phyloP scores from a whole-genome alignment of 2,329 filamentous ascomycete species.

The Microsporum ferrugineum region DNA sequence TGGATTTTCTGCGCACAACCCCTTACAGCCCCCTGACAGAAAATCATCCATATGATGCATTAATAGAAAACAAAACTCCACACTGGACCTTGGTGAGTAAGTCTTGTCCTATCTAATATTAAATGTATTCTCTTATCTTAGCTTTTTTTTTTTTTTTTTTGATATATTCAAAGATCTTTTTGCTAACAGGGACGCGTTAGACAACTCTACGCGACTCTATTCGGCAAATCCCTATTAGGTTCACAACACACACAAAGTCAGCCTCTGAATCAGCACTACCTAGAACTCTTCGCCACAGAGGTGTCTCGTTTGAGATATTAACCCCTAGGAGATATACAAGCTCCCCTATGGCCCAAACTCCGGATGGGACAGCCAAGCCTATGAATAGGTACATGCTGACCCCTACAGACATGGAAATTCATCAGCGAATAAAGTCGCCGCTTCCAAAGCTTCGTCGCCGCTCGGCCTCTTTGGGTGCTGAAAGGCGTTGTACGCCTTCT shows the following conservation, averaged over 20 bases:
- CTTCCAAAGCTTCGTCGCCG: not conserved
- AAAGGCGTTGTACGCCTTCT: slow-evolving; percentile 11
- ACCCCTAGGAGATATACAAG: slow-evolving; percentile 8
- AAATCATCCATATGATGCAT: not conserved
- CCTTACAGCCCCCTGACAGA: not conserved
- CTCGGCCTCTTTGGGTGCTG: slow-evolving; percentile 5
- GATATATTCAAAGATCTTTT: not conserved
- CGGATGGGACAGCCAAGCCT: not conserved
- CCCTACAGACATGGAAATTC: not conserved
- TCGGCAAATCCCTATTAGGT: slow-evolving; percentile 10
- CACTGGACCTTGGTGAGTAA: slow-evolving; percentile 12
- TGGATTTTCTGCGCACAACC: not conserved
- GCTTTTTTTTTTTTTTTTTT: not conserved
- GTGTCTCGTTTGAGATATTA: slow-evolving; percentile 16
- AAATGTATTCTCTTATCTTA: not conserved
- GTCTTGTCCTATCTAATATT: not conserved
- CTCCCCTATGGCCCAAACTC: not conserved
- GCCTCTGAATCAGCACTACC: slow-evolving; percentile 9
- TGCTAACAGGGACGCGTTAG: slow-evolving; percentile 13
- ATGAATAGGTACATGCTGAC: not conserved
- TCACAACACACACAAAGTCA: slow-evolving; percentile 11
- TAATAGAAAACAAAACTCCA: not conserved
- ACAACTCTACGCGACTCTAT: slow-evolving; percentile 11
- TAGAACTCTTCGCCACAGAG: slow-evolving; percentile 11
- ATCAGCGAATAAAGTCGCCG: not conserved